A percentile compares a stretch with the other conserved stretches of the same genome.
These are phyloP conservation scores for Aspergillus phoenicis DNA, from an alignment of 2,329 filamentous ascomycete genomes.

Conservation along the genomic window DNA sequence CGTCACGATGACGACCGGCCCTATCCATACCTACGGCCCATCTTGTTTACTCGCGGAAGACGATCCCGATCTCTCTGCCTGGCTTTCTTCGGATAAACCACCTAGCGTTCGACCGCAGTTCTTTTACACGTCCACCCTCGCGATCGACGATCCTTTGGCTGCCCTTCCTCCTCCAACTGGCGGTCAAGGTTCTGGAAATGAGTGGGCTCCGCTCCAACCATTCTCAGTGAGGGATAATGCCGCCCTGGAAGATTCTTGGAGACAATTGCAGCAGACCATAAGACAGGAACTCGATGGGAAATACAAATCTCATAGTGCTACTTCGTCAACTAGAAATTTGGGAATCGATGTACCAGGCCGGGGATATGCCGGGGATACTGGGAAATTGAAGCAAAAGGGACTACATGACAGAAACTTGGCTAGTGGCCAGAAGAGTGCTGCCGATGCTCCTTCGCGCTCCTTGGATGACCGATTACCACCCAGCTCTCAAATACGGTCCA, in stretches of 20 bases:
- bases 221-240: conserved; percentile 80
- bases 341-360: conserved; percentile 33
- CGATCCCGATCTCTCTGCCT: conserved; percentile 35
- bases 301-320: conserved; percentile 11
- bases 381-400: conserved; percentile 16
- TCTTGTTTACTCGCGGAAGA: conserved; percentile 56
- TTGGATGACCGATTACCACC: conserved; percentile 19
- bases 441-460: conserved; percentile 18
- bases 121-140: conserved; percentile 80
- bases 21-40: conserved; percentile 61
- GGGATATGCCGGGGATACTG: conserved; percentile 10
- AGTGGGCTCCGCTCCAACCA: conserved; percentile 68
- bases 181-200: conserved; percentile 49
- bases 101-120: conserved; percentile 68
- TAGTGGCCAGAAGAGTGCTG: conserved; percentile 23
- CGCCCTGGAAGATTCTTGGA: conserved; percentile 77
- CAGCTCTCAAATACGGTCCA: conserved; percentile 16
- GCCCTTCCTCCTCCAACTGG: conserved; percentile 60
- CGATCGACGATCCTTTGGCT: conserved; percentile 87
- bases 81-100: conserved; percentile 52
- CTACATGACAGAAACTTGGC: conserved; percentile 21
- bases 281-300: conserved; percentile 16
- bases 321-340: conserved; percentile 13
- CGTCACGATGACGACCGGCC: conserved; percentile 43
- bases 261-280: conserved; percentile 51